Base-by-base conservation (phyloP, 2,329 filamentous ascomycete species). In the Pestalotiopsis sp. region DNA sequence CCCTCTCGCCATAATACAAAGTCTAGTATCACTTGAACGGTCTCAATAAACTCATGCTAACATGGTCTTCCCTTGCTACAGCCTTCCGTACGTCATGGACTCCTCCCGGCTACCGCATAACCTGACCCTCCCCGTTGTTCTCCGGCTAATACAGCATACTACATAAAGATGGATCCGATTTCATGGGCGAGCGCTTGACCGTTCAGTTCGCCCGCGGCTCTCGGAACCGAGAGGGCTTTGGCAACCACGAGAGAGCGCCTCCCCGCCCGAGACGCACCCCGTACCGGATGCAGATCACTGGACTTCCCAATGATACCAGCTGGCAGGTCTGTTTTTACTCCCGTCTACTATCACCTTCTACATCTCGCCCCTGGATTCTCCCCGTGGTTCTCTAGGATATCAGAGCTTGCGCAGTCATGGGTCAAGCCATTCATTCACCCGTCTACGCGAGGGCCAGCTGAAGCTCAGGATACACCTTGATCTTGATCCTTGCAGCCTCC, bases 181-280 rank as follows among this genome's bases (percentile, higher is more conserved):
- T 99, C 81, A 98, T 98, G 91, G 95, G 94, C 81, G 94, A 97
- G 82, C 94, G 96, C 77, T 88, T 99, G 74, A 98, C 97, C 69
- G 96, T 99, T 76, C 96, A 99, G 81, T 99, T 99, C 83, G 96
- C 96, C 72, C 94, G 96, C 78, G 96, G 96, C 77, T 92, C 92
- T 73, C 86, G 87, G 73, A 82, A 84, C 75, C 84, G 86, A 68
- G 80, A 81, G 75, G 79, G 77, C 70, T 85, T 85, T 74, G 81
- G 82, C 74, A 80, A 79, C 74, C 83, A 86, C 72, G 88, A 90
- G 76, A 86, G 88, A 74, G 83, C 81, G 66, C 83, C 86, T 71
- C 87, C 88, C 73, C 93, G 96, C 78, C 96, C 96, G 72, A 92
- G 96, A 78, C 94, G 96, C 81, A 99, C 96, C 74, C 91, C 94